Percentiles rank a stretch among this genome's conserved stretches.
Conservation (phyloP, 2,329 filamentous ascomycete genomes). For the Alternaria gaisen region DNA sequence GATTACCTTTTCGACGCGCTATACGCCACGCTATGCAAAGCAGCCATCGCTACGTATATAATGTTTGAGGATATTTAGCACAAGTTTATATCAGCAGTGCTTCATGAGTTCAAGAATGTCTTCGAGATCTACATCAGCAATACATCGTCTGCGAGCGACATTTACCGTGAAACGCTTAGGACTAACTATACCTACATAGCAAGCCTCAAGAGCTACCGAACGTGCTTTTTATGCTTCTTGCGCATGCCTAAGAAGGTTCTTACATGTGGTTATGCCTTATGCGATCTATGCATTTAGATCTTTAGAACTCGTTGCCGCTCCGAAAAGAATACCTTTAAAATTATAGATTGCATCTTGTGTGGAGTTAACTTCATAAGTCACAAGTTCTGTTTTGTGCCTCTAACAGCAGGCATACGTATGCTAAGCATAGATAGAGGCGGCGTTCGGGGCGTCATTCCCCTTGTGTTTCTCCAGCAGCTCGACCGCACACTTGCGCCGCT, state of each 20-base stretch:
- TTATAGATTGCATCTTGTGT: conserved; percentile 19
- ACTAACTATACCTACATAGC: conserved; percentile 15
- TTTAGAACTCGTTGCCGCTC: conserved; percentile 11
- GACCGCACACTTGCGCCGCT: conserved; percentile 10
- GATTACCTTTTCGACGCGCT: conserved; percentile 16
- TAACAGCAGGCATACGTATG: conserved; percentile 23
- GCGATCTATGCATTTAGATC: conserved; percentile 16
- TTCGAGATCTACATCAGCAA: background rate
- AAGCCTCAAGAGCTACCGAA: conserved; percentile 18
- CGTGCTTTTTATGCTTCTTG: conserved; percentile 26
- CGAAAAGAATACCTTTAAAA: conserved; percentile 18
- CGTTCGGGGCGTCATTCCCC: conserved; percentile 23
- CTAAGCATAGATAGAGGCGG: conserved; percentile 24
- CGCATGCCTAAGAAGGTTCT: conserved; percentile 27
- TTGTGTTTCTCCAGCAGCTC: conserved; percentile 24
- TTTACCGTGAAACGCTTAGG: conserved; percentile 4
- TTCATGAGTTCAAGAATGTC: background rate
- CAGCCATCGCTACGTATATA: conserved; percentile 16
- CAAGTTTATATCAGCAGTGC: conserved; percentile 11
- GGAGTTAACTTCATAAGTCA: conserved; percentile 11
- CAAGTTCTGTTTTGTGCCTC: conserved; percentile 19
- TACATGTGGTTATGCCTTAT: conserved; percentile 21
- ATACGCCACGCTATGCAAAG: conserved; percentile 10
- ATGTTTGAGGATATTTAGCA: conserved; percentile 6
- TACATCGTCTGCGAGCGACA: background rate